These are phyloP conservation scores for Novakomyces olei DNA, from an alignment of 805 yeast genomes.

Conservation along the genomic window DNA sequence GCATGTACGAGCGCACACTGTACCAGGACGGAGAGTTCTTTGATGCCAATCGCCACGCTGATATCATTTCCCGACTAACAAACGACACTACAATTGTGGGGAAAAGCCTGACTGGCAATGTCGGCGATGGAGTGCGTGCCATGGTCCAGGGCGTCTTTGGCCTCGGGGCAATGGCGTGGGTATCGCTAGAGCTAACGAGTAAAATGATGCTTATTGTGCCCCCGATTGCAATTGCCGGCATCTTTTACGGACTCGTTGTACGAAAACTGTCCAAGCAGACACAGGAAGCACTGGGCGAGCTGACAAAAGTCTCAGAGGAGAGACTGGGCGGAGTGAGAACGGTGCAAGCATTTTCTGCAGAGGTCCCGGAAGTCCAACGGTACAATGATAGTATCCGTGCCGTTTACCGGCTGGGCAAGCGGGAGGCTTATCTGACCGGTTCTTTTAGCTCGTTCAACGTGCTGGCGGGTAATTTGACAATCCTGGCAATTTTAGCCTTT, in stretches of 20 bases:
- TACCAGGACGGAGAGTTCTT: conserved; percentile 76
- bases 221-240: conserved; percentile 56
- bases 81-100: conserved; percentile 79
- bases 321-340: conserved; percentile 68
- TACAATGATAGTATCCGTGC: conserved; percentile 50
- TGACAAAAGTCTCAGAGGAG: conserved; percentile 83
- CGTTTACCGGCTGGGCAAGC: conserved; percentile 44
- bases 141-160: conserved; percentile 69
- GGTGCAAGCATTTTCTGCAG: conserved; percentile 80
- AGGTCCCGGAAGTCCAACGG: conserved; percentile 47
- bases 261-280: conserved; percentile 50
- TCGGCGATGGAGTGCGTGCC: conserved; percentile 81
- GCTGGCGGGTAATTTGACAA: conserved; percentile 58
- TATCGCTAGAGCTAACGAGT: conserved; percentile 56
- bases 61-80: conserved; percentile 66
- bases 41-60: conserved; percentile 80
- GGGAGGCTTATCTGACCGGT: conserved; percentile 59
- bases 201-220: conserved; percentile 67
- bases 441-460: conserved; percentile 58
- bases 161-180: conserved; percentile 72
- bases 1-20: conserved; percentile 52
- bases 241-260: conserved; percentile 61
- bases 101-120: conserved; percentile 64
- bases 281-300: conserved; percentile 63
- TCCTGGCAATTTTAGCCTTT: conserved; percentile 51